Evolutionary conservation across 2,329 filamentous ascomycete genomes (phyloP).

Genomic region (Colletotrichum tropicale): DNA sequence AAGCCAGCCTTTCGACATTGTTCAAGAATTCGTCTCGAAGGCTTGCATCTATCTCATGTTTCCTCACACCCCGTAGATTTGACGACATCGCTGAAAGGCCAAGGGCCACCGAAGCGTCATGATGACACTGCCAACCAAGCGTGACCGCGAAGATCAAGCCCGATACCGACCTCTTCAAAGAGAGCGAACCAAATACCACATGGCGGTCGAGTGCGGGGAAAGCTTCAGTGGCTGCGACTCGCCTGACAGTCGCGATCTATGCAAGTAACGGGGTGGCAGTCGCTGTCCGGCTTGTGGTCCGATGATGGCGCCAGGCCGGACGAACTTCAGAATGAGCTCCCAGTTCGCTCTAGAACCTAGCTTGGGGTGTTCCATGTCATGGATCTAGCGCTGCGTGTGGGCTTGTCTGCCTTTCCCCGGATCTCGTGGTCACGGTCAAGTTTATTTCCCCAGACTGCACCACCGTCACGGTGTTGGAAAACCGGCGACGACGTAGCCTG

Average conservation of each 20-base stretch:
- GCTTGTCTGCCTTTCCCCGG: not conserved
- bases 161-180: not conserved
- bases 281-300: not conserved
- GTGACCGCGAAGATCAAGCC: not conserved
- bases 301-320: constrained; percentile 7
- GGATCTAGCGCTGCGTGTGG: not conserved
- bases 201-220: constrained; percentile 5
- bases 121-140: constrained; percentile 2
- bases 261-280: not conserved
- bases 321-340: not conserved
- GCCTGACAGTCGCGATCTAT: not conserved
- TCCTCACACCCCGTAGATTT: not conserved
- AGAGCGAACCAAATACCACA: constrained; percentile 2
- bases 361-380: not conserved
- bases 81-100: not conserved
- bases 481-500: not conserved
- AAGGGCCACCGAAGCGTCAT: constrained; percentile 2
- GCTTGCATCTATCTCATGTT: not conserved
- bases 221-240: not conserved
- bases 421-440: not conserved
- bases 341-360: not conserved
- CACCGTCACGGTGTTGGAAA: not conserved
- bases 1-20: not conserved
- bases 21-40: not conserved
- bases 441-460: constrained; percentile 11